Evolutionary conservation across 2,329 filamentous ascomycete genomes (phyloP).

Genomic region (Aphanoascus verrucosus): DNA sequence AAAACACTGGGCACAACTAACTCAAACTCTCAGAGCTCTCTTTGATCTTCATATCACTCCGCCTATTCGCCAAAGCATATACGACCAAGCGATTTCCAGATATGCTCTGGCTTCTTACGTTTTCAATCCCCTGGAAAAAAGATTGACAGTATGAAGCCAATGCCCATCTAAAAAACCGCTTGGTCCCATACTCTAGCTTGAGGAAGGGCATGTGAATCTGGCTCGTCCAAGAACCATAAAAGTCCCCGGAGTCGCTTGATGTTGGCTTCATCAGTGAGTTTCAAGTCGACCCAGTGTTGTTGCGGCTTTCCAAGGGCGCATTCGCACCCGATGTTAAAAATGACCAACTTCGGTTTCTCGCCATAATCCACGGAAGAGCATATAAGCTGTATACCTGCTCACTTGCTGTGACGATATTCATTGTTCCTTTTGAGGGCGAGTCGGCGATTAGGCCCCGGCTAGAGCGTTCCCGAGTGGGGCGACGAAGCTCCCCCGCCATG

Average conservation of each 20-base stretch:
- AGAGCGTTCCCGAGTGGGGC: not conserved
- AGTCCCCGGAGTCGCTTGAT: not conserved
- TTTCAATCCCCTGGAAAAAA: not conserved
- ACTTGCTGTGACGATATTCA: too few species aligned
- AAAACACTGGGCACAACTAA: not conserved
- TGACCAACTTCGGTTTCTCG: too few species aligned
- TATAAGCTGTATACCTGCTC: not conserved
- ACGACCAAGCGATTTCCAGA: not conserved
- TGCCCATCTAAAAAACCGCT: not conserved
- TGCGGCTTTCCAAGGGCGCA: not conserved
- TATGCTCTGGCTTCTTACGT: not conserved
- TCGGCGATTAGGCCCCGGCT: too few species aligned
- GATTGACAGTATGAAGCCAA: constrained; percentile 5
- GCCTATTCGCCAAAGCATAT: not conserved
- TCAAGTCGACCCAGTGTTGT: not conserved
- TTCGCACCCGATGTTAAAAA: not conserved
- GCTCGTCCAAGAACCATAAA: not conserved
- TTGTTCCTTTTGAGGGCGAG: too few species aligned
- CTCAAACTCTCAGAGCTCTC: constrained; percentile 15
- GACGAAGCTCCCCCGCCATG: not conserved
- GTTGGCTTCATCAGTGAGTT: constrained; percentile 9
- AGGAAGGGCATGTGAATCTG: not conserved
- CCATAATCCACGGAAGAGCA: too few species aligned
- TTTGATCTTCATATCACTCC: constrained; percentile 13
- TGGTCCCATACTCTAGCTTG: not conserved